Percentiles rank a stretch among this genome's conserved stretches.
phyloP scores from a whole-genome alignment of 805 yeast genomes.

The Ogataea haglerorum region DNA sequence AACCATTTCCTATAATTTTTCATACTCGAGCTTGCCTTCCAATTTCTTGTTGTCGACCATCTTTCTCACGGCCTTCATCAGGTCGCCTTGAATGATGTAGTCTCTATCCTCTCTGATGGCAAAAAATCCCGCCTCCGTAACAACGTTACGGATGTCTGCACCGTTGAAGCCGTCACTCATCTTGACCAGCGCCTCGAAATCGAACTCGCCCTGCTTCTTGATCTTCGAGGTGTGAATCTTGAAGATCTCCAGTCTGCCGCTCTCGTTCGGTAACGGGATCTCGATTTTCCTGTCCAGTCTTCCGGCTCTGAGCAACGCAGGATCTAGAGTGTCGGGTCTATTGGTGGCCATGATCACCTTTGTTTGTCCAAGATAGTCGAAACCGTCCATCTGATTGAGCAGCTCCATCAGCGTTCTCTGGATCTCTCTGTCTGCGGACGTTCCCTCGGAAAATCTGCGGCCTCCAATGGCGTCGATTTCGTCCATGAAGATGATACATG shows the following conservation, averaged over 20 bases:
- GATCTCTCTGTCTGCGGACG: constrained; percentile 97
- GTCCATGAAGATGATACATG: constrained; percentile 97
- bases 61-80: constrained; percentile 97
- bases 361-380: constrained; percentile 93
- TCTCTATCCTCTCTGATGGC: constrained; percentile 98
- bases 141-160: constrained; percentile 94
- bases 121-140: constrained; percentile 98
- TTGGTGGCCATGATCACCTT: constrained; percentile 99
- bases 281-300: constrained; percentile 95
- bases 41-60: constrained; percentile 95
- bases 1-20: constrained; percentile 58
- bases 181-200: constrained; percentile 94
- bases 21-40: constrained; percentile 94
- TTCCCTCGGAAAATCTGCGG: constrained; percentile 94
- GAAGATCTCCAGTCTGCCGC: constrained; percentile 88
- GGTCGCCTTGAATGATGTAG: constrained; percentile 85
- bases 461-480: constrained; percentile 99
- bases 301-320: constrained; percentile 96
- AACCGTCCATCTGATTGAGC: constrained; percentile 97
- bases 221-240: constrained; percentile 88
- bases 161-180: constrained; percentile 99
- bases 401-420: constrained; percentile 97
- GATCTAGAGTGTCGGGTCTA: constrained; percentile 96
- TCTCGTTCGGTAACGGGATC: constrained; percentile 93
- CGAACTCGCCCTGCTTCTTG: constrained; percentile 90